phyloP scores from a whole-genome alignment of 2,329 filamentous ascomycete species.

The Talaromyces amestolkiae region DNA sequence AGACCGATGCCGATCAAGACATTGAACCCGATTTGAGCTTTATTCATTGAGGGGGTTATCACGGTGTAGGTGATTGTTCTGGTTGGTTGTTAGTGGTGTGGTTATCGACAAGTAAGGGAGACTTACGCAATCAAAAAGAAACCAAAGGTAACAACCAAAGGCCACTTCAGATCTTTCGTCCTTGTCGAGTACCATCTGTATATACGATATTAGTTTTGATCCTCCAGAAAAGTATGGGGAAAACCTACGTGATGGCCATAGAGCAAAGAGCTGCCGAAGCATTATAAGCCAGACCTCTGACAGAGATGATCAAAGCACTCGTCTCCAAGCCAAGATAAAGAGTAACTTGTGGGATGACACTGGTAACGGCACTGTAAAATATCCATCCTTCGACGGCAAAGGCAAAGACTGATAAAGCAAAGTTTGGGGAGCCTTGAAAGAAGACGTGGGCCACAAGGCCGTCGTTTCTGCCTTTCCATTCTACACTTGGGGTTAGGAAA shows the following conservation, averaged over 20 bases:
- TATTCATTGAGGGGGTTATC: not conserved
- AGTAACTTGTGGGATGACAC: constrained; percentile 15
- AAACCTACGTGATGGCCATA: not conserved
- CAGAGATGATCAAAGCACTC: constrained; percentile 4
- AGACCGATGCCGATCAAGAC: not conserved
- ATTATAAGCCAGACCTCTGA: constrained; percentile 19
- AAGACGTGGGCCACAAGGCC: constrained; percentile 16
- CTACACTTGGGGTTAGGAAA: not conserved
- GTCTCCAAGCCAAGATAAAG: constrained; percentile 16
- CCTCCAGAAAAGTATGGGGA: not conserved
- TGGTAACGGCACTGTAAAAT: constrained; percentile 16
- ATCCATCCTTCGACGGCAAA: constrained; percentile 18
- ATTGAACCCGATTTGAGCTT: not conserved
- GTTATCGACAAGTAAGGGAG: not conserved
- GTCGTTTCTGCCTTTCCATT: constrained; percentile 17
- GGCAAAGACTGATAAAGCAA: constrained; percentile 12
- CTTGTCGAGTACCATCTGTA: not conserved
- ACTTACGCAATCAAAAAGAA: not conserved
- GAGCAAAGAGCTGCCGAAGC: not conserved
- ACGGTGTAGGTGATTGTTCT: constrained; percentile 2
- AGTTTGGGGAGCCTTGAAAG: constrained; percentile 12
- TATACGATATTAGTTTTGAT: not conserved
- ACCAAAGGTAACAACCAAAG: not conserved
- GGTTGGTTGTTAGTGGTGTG: not conserved
- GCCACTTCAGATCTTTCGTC: not conserved